Evolutionary conservation across 352 stramenopile genomes (phyloP).

Genomic region (Sclerospora graminicola): DNA sequence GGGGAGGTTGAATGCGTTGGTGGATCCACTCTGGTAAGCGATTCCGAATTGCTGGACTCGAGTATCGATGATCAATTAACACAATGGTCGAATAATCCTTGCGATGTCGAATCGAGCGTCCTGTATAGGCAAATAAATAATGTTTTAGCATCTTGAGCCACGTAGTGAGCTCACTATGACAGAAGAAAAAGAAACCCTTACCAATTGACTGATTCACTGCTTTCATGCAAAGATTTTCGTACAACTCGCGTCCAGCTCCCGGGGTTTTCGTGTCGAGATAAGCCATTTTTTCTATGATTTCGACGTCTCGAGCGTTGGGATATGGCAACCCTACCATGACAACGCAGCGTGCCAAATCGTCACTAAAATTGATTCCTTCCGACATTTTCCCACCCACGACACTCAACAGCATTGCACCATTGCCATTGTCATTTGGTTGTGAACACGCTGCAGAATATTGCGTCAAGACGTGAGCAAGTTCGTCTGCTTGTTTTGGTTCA

Average conservation of each 20-base stretch:
- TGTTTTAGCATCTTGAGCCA: neutral
- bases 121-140: slow-evolving; percentile 16
- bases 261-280: slow-evolving; percentile 72
- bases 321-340: slow-evolving; percentile 98
- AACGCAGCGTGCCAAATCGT: slow-evolving; percentile 94
- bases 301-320: slow-evolving; percentile 92
- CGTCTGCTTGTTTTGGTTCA: slow-evolving; percentile 90
- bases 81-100: slow-evolving; percentile 96
- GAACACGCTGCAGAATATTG: slow-evolving; percentile 74
- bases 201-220: slow-evolving; percentile 99
- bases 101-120: slow-evolving; percentile 94
- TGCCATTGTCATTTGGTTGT: slow-evolving; percentile 9
- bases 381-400: slow-evolving; percentile 99
- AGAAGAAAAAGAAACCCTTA: slow-evolving; percentile 9
- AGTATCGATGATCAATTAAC: slow-evolving; percentile 93
- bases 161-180: neutral
- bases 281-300: slow-evolving; percentile 96
- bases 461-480: slow-evolving; percentile 85
- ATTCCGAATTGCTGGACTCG: slow-evolving; percentile 40
- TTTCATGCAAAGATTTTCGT: slow-evolving; percentile 98
- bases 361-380: slow-evolving; percentile 99
- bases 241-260: slow-evolving; percentile 86
- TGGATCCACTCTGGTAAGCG: slow-evolving; percentile 81
- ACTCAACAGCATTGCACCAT: slow-evolving; percentile 88
- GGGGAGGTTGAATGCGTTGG: slow-evolving; percentile 44